Percentiles rank a stretch among this genome's conserved stretches.
phyloP scores from a whole-genome alignment of 371 early-diverging fungal genomes.

The Mortierella sp. region DNA sequence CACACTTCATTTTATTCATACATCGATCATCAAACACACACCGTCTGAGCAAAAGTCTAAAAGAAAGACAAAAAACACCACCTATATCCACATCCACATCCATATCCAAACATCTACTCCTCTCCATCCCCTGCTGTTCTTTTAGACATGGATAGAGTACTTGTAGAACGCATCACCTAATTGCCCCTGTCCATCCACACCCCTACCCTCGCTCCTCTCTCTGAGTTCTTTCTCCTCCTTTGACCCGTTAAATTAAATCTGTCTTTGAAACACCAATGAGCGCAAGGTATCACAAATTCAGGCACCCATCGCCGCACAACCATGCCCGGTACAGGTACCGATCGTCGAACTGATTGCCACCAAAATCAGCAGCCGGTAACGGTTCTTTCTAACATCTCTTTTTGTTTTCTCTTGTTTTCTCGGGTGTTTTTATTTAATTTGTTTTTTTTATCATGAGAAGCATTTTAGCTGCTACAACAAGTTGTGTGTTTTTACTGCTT shows the following conservation, averaged over 20 bases:
- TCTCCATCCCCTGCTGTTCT: not conserved
- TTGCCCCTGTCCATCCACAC: not conserved
- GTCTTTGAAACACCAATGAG: conserved; percentile 7
- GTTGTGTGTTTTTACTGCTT: conserved; percentile 33
- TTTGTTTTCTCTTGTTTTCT: no score
- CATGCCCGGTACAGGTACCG: not conserved
- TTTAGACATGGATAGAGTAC: not conserved
- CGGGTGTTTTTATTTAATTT: not conserved
- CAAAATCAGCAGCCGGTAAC: not conserved
- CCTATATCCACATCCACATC: not conserved
- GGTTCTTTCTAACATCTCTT: not conserved
- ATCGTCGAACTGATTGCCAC: not conserved
- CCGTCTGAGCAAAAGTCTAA: not conserved
- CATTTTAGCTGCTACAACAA: not conserved
- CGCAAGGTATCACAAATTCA: not conserved
- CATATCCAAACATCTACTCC: no score
- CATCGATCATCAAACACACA: not conserved
- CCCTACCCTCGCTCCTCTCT: not conserved
- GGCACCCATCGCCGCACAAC: not conserved
- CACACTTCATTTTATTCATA: not conserved
- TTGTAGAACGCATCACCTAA: not conserved
- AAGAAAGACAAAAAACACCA: not conserved
- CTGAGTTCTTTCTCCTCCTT: not conserved
- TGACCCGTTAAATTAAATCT: not conserved
- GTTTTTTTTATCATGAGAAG: not conserved